These are phyloP conservation scores for Arabis hirsuta DNA, from an alignment of 345 rosid genomes.

Conservation along the genomic window DNA sequence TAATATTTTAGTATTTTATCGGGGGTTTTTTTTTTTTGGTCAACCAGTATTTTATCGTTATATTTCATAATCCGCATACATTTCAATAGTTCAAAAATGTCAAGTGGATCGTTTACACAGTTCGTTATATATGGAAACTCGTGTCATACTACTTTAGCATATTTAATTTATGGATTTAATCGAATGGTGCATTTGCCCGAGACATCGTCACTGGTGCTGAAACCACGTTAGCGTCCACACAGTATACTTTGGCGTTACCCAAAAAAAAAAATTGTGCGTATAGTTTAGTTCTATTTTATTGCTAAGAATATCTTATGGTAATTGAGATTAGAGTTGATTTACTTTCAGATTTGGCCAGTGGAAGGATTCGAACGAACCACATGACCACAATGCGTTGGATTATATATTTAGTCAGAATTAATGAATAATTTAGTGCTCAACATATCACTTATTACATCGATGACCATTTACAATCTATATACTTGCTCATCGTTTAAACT, in stretches of 20 bases:
- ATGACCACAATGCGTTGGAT: no score
- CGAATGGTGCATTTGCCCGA: constrained; percentile 29
- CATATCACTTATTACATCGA: no score
- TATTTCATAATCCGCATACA: constrained; percentile 3
- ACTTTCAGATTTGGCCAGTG: no score
- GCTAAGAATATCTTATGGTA: background rate
- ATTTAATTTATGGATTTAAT: constrained; percentile 1
- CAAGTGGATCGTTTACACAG: constrained; percentile 21
- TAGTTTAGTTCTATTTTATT: constrained; percentile 3
- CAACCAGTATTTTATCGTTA: no score
- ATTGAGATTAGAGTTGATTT: no score
- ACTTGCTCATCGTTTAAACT: no score
- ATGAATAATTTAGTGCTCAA: no score
- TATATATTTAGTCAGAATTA: no score
- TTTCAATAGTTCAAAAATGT: background rate
- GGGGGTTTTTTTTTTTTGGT: background rate
- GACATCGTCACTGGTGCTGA: constrained; percentile 35
- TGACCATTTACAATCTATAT: no score
- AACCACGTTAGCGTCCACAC: constrained; percentile 29
- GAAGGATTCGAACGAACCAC: no score
- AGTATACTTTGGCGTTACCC: constrained; percentile 17
- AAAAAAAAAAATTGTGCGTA: constrained; percentile 3
- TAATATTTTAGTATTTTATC: background rate
- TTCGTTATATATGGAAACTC: constrained; percentile 8
- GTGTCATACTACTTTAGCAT: constrained; percentile 21